Base-by-base conservation (phyloP, 1,284 basidiomycete species). In the Cutaneotrichosporon cyanovorans region DNA sequence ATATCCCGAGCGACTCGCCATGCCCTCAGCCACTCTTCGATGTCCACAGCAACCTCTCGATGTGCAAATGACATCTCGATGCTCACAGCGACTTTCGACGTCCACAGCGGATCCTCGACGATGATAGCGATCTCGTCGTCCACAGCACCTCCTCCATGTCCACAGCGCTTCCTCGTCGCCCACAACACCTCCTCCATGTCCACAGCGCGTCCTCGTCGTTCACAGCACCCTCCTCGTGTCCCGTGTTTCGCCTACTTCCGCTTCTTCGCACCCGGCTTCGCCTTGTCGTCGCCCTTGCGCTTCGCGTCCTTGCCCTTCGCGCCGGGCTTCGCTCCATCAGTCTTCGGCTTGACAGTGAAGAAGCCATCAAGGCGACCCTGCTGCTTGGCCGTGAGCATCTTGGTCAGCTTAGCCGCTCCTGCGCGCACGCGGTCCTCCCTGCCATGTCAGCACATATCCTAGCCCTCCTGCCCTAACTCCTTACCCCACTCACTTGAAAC, bases 291-390 rank as follows among this genome's bases (percentile, higher is more conserved):
- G 6, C 44, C 63, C 55, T 64, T 87, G 32, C 85, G 79, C 63
- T 88, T 88, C 25, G 39, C 53, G 10, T 31, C 45, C 22, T 36
- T 42, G 11, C 34, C 38, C 42, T 43, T 43, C 18, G 48, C 59
- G 37, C 51, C 56, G 52, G 61, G 62, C 55, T 57, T 58, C 45
- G 46, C 51, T 31, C 56, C 53, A 31, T 45, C 32, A 58, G 68
- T 38, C 77, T 81, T 62, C 65, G 75, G 75, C 59, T 83, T 80
- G 15, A 83, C 79, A 3, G 82, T 81, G 72, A 98, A 98, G 74
- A 97, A 98, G 0, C 90, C 87, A 61, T 98, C 95, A 8, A 98
- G 76, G 10, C 93, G 82, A 8, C 93, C 92, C 74, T 98, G 95
- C 62, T 97, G 93, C 66, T 97, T 98, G 34, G 84, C 81, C 42